Conservation (phyloP, 306 rosid genomes). For the Sindora glabra region DNA sequence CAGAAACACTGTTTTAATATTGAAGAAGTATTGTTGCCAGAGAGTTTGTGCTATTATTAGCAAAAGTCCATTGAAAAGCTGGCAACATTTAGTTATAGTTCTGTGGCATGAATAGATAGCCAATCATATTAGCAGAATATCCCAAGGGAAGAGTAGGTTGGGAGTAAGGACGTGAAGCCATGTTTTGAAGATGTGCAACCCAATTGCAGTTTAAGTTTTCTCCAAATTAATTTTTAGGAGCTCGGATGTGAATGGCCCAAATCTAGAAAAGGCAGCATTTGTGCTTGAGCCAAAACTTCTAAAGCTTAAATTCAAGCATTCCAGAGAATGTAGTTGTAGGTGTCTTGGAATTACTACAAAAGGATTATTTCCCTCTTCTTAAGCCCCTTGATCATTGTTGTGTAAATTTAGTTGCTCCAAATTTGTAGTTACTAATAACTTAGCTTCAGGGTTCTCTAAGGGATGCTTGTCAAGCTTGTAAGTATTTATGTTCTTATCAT, state of each 20-base stretch:
- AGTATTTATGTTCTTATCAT: slow-evolving; percentile 50
- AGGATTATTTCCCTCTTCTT: slow-evolving; percentile 54
- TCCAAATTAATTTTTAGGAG: slow-evolving; percentile 42
- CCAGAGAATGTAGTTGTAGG: slow-evolving; percentile 70
- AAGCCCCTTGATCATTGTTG: slow-evolving; percentile 47
- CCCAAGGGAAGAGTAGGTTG: slow-evolving; percentile 91
- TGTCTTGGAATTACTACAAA: slow-evolving; percentile 82
- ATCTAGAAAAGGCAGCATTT: slow-evolving; percentile 35
- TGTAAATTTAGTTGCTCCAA: slow-evolving; percentile 50
- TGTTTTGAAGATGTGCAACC: slow-evolving; percentile 85
- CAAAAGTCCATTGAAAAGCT: slow-evolving; percentile 87
- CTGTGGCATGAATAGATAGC: slow-evolving; percentile 97
- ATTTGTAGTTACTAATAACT: slow-evolving; percentile 51
- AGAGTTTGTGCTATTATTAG: slow-evolving; percentile 88
- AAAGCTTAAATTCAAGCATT: slow-evolving; percentile 75
- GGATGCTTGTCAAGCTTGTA: slow-evolving; percentile 53
- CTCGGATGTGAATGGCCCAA: slow-evolving; percentile 36
- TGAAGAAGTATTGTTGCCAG: slow-evolving; percentile 91
- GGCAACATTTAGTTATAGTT: slow-evolving; percentile 96
- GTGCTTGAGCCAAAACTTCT: slow-evolving; percentile 50
- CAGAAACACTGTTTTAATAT: slow-evolving; percentile 89
- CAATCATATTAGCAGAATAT: slow-evolving; percentile 81
- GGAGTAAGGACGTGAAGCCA: slow-evolving; percentile 89
- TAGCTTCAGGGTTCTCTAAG: slow-evolving; percentile 69
- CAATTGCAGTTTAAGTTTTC: slow-evolving; percentile 47